Evolutionary conservation across 2,329 filamentous ascomycete species (phyloP).

Genomic region (Xylaria sp.): DNA sequence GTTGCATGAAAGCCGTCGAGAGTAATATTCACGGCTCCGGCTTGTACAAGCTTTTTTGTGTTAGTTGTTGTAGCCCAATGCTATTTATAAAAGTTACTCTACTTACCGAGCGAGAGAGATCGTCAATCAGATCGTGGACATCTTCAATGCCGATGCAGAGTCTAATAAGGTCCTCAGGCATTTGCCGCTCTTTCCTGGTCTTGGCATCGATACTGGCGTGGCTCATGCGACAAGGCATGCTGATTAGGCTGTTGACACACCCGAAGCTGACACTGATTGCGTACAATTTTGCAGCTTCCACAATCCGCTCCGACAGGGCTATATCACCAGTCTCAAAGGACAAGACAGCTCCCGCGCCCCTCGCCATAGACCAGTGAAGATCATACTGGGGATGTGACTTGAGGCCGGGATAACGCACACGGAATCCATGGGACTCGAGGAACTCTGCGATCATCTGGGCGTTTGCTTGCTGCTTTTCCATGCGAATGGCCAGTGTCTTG

Average conservation of each 20-base stretch:
- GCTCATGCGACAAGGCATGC: slow-evolving; percentile 99
- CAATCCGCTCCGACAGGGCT: slow-evolving; percentile 86
- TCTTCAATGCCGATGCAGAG: slow-evolving; percentile 98
- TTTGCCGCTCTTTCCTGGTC: slow-evolving; percentile 85
- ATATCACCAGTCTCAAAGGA: slow-evolving; percentile 96
- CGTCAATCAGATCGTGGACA: slow-evolving; percentile 88
- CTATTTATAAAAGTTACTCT: slow-evolving; percentile 19
- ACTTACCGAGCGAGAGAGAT: slow-evolving; percentile 89
- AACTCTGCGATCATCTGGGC: slow-evolving; percentile 92
- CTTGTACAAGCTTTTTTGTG: slow-evolving; percentile 80
- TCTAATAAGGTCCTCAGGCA: slow-evolving; percentile 97
- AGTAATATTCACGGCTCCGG: slow-evolving; percentile 89
- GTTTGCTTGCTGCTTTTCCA: slow-evolving; percentile 98
- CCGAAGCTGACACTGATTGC: slow-evolving; percentile 98
- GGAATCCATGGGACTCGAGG: slow-evolving; percentile 90
- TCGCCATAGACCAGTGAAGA: slow-evolving; percentile 93
- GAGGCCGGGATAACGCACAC: slow-evolving; percentile 92
- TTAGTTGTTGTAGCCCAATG: slow-evolving; percentile 41
- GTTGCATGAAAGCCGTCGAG: slow-evolving; percentile 82
- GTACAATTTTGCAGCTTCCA: slow-evolving; percentile 91
- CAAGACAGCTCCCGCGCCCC: slow-evolving; percentile 92
- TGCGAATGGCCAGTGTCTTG: slow-evolving; percentile 96
- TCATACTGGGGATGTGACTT: slow-evolving; percentile 97
- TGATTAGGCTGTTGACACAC: slow-evolving; percentile 98
- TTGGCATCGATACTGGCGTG: slow-evolving; percentile 98